phyloP scores from a whole-genome alignment of 2,329 filamentous ascomycete species.

The Phyllachora maydis region DNA sequence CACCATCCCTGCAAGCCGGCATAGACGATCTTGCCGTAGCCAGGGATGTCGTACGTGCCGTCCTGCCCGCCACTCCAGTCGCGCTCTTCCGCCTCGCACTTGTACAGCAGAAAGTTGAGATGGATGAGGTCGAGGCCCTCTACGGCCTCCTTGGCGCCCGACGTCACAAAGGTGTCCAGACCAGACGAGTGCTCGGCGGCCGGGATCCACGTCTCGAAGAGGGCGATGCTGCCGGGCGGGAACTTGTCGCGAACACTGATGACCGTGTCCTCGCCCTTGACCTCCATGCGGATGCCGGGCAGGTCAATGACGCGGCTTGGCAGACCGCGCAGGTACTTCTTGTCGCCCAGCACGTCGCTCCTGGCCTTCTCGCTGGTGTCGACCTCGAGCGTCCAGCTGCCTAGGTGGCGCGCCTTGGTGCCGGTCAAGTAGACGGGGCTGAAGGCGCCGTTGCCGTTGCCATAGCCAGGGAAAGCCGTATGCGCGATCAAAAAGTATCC shows the following conservation, averaged over 20 bases:
- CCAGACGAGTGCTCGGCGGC: constrained; percentile 66
- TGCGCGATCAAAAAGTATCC: constrained; percentile 93
- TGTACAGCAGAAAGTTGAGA: constrained; percentile 80
- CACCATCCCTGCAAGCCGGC: constrained; percentile 98
- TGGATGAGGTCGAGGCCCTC: constrained; percentile 54
- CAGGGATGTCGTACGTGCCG: constrained; percentile 77
- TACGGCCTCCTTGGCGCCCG: constrained; percentile 63
- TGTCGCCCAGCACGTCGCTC: constrained; percentile 43
- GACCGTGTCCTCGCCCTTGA: constrained; percentile 51
- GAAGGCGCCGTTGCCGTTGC: constrained; percentile 64
- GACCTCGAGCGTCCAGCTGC: constrained; percentile 83
- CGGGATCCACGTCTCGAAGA: constrained; percentile 94
- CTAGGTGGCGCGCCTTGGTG: constrained; percentile 68
- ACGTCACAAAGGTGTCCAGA: constrained; percentile 70
- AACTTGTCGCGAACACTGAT: constrained; percentile 70
- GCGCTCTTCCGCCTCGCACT: constrained; percentile 72
- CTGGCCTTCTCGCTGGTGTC: constrained; percentile 55
- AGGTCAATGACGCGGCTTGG: constrained; percentile 63
- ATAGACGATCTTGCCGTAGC: constrained; percentile 70
- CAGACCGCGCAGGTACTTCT: constrained; percentile 56
- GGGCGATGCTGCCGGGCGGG: constrained; percentile 78
- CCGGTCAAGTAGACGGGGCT: constrained; percentile 62
- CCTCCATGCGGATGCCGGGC: constrained; percentile 51
- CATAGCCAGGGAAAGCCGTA: constrained; percentile 83
- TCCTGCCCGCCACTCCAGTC: constrained; percentile 62